Base-by-base conservation (phyloP, 2,329 filamentous ascomycete genomes). In the Huntiella bhutanensis region DNA sequence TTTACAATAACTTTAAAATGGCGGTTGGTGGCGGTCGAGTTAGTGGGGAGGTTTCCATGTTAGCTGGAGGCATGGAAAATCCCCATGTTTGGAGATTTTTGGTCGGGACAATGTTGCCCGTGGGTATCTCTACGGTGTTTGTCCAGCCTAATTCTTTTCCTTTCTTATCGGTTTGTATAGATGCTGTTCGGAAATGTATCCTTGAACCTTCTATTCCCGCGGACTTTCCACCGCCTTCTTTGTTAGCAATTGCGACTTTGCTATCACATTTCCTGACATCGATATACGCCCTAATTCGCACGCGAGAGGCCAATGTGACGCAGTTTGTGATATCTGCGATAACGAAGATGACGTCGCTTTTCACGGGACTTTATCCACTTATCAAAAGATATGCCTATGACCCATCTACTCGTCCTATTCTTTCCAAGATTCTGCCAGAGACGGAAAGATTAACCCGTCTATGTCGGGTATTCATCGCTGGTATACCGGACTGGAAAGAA, bases 1-100 rank as follows among this genome's bases (percentile, higher is more conserved):
- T 77, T 2, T 69, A 67, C 54, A 70, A 70, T 52, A 73, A 69
- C 55, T 73, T 73, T 55, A 74, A 73, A 54, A 59, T 68, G 45
- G 68, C 70, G 0, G 55, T 76, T 2, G 63, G 64, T 38, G 68
- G 68, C 48, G 60, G 66, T 47, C 64, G 62, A 43, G 59, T 75
- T n/a, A 54, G 54, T 4, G 62, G 67, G 4, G 68, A 75, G 53
- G 57, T 62, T 22, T 52, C 48, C 4, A 65, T 74, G 43, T 53
- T 76, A 15, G 57, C 57, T 33, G 60, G 60, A 46, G 69, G 68
- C n/a, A 66, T 75, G 65, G 58, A 55, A n/a, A 45, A 49, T 5
- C 56, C 55, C 2, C 17, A 15, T 5, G 62, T 76, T 17, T 54
- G 65, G 39, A 55, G 56, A 0, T 76, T 75, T 51, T 57, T 70